Conservation (phyloP, 192 early-diverging fungal species). For the Coemansia sp. region DNA sequence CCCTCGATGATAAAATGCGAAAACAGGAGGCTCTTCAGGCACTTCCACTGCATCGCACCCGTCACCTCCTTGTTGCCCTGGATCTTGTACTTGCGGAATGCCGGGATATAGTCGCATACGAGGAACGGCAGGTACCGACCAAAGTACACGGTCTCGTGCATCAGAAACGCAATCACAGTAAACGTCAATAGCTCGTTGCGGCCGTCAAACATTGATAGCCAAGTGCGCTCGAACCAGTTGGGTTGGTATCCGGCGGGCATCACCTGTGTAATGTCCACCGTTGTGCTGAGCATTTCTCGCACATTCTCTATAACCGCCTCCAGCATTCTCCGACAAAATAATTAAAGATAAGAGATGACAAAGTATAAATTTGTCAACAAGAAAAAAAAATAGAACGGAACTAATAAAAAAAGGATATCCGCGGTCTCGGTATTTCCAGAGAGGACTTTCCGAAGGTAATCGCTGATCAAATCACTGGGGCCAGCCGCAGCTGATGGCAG, state of each 20-base stretch:
- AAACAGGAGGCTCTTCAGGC: constrained; percentile 68
- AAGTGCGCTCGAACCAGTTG: constrained; percentile 60
- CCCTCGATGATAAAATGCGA: constrained; percentile 81
- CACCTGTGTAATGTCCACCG: constrained; percentile 31
- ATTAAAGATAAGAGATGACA: background rate
- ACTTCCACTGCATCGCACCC: constrained; percentile 69
- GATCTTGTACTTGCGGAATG: constrained; percentile 87
- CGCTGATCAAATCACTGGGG: constrained; percentile 10
- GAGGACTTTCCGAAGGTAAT: background rate
- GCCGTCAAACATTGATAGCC: constrained; percentile 67
- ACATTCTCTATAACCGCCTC: constrained; percentile 25
- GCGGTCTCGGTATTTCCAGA: background rate
- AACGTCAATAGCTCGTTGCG: constrained; percentile 73
- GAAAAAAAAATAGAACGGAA: constrained; percentile 14
- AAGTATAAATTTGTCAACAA: background rate
- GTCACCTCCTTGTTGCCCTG: constrained; percentile 74
- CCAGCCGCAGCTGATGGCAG: constrained; percentile 33
- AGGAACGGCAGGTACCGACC: constrained; percentile 88
- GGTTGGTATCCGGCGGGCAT: constrained; percentile 42
- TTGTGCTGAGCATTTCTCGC: constrained; percentile 40
- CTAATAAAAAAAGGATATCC: background rate
- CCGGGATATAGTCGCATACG: constrained; percentile 83
- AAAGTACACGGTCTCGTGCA: constrained; percentile 93
- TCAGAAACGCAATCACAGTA: constrained; percentile 72
- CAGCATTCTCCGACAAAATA: constrained; percentile 1